Base-by-base conservation (phyloP, 306 rosid species). In the Dalbergia cultrata region DNA sequence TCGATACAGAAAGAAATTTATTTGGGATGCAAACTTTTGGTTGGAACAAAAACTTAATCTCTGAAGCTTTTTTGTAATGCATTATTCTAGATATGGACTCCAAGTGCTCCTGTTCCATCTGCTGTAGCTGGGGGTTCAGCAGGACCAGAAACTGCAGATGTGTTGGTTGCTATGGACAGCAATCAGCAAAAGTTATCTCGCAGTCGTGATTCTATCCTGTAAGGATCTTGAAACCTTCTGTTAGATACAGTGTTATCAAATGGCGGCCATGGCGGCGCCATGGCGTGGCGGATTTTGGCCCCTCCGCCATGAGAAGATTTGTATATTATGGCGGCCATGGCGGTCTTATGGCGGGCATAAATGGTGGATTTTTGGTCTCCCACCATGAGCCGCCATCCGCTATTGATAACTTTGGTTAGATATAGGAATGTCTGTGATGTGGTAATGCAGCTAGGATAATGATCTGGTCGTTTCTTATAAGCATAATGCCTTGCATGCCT, bases 31-130 rank as follows among this genome's bases (percentile, higher is more conserved):
- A n/a, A 54, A 18, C 77, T 54, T 53, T 72, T 49, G 37, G 64
- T 73, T 66, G 72, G 66, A 72, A 13, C 35, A 31, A 31, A 81
- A 75, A 47, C 39, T 72, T 67, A 18, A 60, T 84, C 9, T 81
- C 80, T 87, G 72, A 89, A 68, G 53, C 69, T 76, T 76, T 64
- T 37, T 26, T 68, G 66, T 57, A 65, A 75, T 81, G 56, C 81
- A 62, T 86, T 82, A 44, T 76, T 84, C 50, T 80, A 95, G 99
- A 76, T 95, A 69, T 95, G 99, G 99, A 89, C 96, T 66, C 98
- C 99, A 31, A 86, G 73, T 52, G 96, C 94, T 75, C 78, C 98
- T 16, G 89, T 84, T 77, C 90, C 96, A 10, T 95, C 98, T 57
- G 79, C 86, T 41, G 93, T 93, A 47, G 98, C 91, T 56, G 93